Evolutionary conservation across 73 alveolate species (phyloP).

Genomic region (Paramecium pentaurelia): DNA sequence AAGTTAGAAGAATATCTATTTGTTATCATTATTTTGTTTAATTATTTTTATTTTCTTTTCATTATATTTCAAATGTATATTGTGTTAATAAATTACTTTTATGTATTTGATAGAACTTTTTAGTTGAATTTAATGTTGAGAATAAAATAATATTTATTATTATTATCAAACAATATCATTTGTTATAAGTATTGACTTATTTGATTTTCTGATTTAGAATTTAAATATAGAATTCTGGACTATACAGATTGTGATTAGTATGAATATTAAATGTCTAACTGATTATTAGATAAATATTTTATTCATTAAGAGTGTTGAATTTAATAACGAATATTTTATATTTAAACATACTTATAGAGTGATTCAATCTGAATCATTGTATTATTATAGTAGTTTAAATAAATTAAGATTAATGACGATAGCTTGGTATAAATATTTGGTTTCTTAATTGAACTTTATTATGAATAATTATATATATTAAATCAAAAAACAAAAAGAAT

Average conservation of each 20-base stretch:
- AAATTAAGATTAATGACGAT: neutral
- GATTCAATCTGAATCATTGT: neutral
- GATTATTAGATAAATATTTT: neutral
- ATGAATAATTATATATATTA: constrained; percentile 11
- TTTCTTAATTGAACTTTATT: neutral
- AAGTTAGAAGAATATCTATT: neutral
- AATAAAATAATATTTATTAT: too few relatives aligned
- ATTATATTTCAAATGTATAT: neutral
- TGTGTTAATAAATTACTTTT: neutral
- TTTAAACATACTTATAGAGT: neutral
- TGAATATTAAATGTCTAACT: neutral
- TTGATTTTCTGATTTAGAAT: neutral
- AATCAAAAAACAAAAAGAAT: neutral
- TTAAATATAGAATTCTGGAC: too few relatives aligned
- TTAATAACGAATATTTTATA: neutral
- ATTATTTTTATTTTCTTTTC: neutral
- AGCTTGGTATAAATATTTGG: neutral
- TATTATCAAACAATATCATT: too few relatives aligned
- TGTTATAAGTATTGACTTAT: neutral
- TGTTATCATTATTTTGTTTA: neutral
- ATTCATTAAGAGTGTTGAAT: neutral
- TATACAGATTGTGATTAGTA: neutral
- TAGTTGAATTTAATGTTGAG: neutral
- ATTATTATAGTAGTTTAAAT: neutral
- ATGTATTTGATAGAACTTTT: neutral